A percentile compares a stretch with the other conserved stretches of the same genome.
phyloP scores from a whole-genome alignment of 1,139 yeast species.

The Pichia sp. region DNA sequence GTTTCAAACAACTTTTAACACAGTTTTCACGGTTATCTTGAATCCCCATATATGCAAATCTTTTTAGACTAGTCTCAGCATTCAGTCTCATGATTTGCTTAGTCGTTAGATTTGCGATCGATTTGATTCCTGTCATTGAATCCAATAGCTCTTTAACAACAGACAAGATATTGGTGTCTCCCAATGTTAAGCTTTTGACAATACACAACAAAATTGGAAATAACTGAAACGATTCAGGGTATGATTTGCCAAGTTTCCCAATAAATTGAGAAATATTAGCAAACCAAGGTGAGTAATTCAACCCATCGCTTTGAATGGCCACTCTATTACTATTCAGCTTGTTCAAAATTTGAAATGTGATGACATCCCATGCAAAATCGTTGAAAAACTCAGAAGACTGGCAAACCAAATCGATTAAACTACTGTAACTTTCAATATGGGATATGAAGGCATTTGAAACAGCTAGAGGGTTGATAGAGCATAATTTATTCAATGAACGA shows the following conservation, averaged over 20 bases:
- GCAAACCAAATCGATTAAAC: conserved; percentile 71
- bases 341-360: conserved; percentile 68
- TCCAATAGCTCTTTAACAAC: conserved; percentile 65
- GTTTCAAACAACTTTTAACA: conserved; percentile 45
- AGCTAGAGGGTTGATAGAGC: conserved; percentile 83
- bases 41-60: conserved; percentile 56
- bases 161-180: conserved; percentile 60
- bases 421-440: conserved; percentile 89
- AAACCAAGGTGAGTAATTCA: conserved; percentile 81
- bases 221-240: conserved; percentile 47
- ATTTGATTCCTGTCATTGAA: conserved; percentile 80
- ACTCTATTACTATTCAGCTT: conserved; percentile 69
- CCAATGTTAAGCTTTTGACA: conserved; percentile 59
- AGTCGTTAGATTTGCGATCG: conserved; percentile 58
- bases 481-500: conserved; percentile 71
- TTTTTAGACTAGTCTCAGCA: conserved; percentile 57
- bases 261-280: conserved; percentile 66
- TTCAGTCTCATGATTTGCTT: conserved; percentile 65
- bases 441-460: conserved; percentile 59
- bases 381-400: conserved; percentile 78
- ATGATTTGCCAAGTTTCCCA: conserved; percentile 56
- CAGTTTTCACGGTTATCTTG: conserved; percentile 55
- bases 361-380: conserved; percentile 78
- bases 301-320: conserved; percentile 71
- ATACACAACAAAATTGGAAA: conserved; percentile 55